Evolutionary conservation across 2,329 filamentous ascomycete species (phyloP).

Genomic region (Fusarium dimerum): DNA sequence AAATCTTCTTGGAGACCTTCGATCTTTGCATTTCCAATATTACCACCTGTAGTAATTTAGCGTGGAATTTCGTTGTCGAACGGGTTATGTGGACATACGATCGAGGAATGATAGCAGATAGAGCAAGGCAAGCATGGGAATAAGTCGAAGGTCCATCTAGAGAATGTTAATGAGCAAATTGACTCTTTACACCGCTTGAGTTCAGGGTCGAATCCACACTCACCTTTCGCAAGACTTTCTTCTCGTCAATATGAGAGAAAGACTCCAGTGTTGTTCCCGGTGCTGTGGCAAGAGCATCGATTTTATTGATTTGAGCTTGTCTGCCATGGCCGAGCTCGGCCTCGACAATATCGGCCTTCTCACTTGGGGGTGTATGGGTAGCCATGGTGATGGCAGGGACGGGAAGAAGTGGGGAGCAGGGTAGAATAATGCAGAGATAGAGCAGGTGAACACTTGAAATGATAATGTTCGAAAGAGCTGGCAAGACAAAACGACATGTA

Average conservation of each 20-base stretch:
- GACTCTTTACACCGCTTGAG: too few relatives aligned
- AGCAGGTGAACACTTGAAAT: too few relatives aligned
- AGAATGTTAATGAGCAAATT: background rate
- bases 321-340: slow-evolving; percentile 15
- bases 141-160: slow-evolving; percentile 53
- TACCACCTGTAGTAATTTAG: slow-evolving; percentile 45
- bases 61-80: background rate
- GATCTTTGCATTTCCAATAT: slow-evolving; percentile 69
- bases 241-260: slow-evolving; percentile 44
- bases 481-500: too few relatives aligned
- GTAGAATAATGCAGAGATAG: background rate
- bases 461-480: too few relatives aligned
- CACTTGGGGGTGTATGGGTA: slow-evolving; percentile 14
- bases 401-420: background rate
- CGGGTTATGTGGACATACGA: slow-evolving; percentile 35
- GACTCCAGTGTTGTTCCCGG: slow-evolving; percentile 25
- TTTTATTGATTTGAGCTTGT: slow-evolving; percentile 11
- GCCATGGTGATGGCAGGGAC: slow-evolving; percentile 7
- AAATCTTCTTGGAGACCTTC: slow-evolving; percentile 54
- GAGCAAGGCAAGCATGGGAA: slow-evolving; percentile 65
- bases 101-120: slow-evolving; percentile 72
- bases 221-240: slow-evolving; percentile 58
- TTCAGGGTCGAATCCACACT: background rate
- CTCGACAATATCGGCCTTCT: slow-evolving; percentile 25
- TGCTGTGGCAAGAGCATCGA: slow-evolving; percentile 13